Base-by-base conservation (phyloP, 139 green algal species). In the Pleodorina starrii region DNA sequence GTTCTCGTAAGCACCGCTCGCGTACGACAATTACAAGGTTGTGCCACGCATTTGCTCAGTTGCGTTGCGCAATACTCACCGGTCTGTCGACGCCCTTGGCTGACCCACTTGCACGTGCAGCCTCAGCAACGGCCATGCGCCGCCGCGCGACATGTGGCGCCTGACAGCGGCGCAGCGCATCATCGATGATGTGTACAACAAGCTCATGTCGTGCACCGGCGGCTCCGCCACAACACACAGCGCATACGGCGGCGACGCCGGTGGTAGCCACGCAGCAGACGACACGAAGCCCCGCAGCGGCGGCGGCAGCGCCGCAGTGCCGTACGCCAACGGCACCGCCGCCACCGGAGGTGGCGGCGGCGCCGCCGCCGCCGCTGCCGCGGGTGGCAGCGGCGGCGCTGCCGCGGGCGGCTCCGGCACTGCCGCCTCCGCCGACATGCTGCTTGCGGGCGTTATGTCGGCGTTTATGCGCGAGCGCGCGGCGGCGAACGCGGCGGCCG, bases 171-270 rank as follows among this genome's bases (percentile, higher is more conserved):
- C 54, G 17, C 82, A 92, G 46, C 63, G 89, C 10, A 35, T 92
- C 46, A 76, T 92, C 7, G 84, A 92, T 74, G 89, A 92, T 5
- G 77, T 92, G 32, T 87, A 92, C 68, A 81, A 71, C 44, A 89
- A 57, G 32, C 29, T 78, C 21, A 59, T 80, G 51, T 48, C 27
- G 48, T 42, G 27, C 60, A 32, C n/a, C 48, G 57, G 35, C 23
- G 48, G 36, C 3, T 32, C 25, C 7, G 7, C 9, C 54, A 66
- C n/a, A n/a, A n/a, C n/a, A n/a, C n/a, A 66, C 9, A 12, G 54
- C 5, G 3, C 54, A 25, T 25, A 66, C 69, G 29, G 23, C 43
- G 36, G 42, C 54, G 54, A 25, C 54, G 54, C 66, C 19, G 57
- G 46, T 5, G 59, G 27, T 43, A 23, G 23, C 19, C 27, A 54